Base-by-base conservation (phyloP, 305 asterid species). In the Rubia peregrina region DNA sequence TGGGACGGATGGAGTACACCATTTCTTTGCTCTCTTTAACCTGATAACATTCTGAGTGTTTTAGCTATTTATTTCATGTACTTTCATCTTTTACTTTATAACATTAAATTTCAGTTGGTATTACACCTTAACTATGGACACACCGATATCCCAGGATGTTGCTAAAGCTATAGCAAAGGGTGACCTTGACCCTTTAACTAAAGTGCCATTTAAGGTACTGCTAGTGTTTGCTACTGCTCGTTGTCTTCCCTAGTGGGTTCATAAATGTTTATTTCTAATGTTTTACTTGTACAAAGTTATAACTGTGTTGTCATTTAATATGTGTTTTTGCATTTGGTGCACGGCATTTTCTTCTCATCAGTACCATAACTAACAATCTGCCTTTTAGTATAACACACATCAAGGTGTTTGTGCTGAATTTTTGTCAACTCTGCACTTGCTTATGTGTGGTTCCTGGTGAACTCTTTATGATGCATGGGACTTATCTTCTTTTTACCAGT, bases 121-220 rank as follows among this genome's bases (percentile, higher is more conserved):
- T 69, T 46, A 49, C 74, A 17, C 95, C 98, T 93, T 93, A 83
- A 90, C 94, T 61, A 79, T 78, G 68, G 67, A 73, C 78, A 92
- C 97, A 61, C 68, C 77, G 68, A 77, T 91, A 81, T 83, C 95
- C 51, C 91, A 83, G 78, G 87, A 77, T 72, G 62, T 89, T 41
- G 96, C 92, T 77, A 84, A 80, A 91, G 98, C 95, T 64, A 87
- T 91, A 78, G 96, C 98, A 67, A 76, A 11, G 65, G 98, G 97
- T 59, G 92, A 90, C 75, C 78, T 93, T 55, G 97, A 93, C 76
- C 98, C 98, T 76, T 79, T 93, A 61, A 89, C 95, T 55, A 85
- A 84, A 81, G 73, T 72, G 76, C 91, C 95, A 69, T 84, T 93
- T 70, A 88, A 85, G 96, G 98, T 90, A 89, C 16, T 4, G 26